phyloP scores from a whole-genome alignment of 192 early-diverging fungal genomes.

The Cladochytrium replicatum region DNA sequence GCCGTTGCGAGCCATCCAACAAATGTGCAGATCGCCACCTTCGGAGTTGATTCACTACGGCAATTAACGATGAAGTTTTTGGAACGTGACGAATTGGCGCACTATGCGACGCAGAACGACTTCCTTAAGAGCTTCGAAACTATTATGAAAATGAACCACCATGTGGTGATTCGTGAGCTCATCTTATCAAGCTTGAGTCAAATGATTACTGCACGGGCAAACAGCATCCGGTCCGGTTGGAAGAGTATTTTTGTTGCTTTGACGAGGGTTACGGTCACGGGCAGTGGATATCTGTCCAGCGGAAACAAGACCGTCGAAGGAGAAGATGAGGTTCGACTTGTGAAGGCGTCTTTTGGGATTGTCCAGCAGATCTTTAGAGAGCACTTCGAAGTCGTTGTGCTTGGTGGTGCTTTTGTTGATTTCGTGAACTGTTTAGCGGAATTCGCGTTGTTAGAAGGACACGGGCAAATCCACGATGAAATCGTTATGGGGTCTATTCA shows the following conservation, averaged over 20 bases:
- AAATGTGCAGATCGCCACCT: slow-evolving; percentile 72
- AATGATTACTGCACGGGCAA: slow-evolving; percentile 64
- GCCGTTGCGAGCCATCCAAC: slow-evolving; percentile 76
- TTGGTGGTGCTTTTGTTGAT: slow-evolving; percentile 38
- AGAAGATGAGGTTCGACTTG: slow-evolving; percentile 56
- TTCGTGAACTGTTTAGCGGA: slow-evolving; percentile 39
- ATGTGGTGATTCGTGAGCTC: slow-evolving; percentile 65
- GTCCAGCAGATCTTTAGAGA: slow-evolving; percentile 49
- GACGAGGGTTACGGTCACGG: slow-evolving; percentile 65
- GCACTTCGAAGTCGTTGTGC: slow-evolving; percentile 55
- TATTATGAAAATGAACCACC: slow-evolving; percentile 59
- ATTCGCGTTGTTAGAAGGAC: slow-evolving; percentile 30
- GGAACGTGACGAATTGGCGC: slow-evolving; percentile 86
- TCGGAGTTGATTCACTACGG: slow-evolving; percentile 84
- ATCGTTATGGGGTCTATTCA: slow-evolving; percentile 35
- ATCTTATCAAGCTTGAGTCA: slow-evolving; percentile 34
- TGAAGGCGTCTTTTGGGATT: slow-evolving; percentile 65
- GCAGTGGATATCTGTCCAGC: slow-evolving; percentile 12
- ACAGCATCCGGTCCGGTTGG: slow-evolving; percentile 71
- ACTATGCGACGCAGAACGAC: slow-evolving; percentile 91
- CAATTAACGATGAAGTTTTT: slow-evolving; percentile 90
- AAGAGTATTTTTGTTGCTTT: slow-evolving; percentile 43
- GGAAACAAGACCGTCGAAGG: too few relatives aligned
- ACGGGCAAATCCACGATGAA: slow-evolving; percentile 28
- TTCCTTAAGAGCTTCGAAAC: slow-evolving; percentile 85